These are phyloP conservation scores for Colletotrichum cuscutae DNA, from an alignment of 2,329 filamentous ascomycete species.

Conservation along the genomic window DNA sequence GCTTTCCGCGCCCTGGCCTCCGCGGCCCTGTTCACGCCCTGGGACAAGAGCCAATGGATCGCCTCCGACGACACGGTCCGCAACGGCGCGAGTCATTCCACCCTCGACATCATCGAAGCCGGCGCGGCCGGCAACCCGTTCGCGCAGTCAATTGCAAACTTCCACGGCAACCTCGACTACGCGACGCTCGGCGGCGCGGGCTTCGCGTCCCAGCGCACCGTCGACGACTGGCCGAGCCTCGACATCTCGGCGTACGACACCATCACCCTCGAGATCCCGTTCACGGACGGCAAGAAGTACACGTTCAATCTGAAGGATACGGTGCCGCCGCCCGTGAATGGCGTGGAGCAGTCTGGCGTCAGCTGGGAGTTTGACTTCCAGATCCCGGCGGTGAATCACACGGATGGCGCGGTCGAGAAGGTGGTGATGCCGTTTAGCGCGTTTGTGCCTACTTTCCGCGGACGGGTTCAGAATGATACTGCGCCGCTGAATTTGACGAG, in stretches of 20 bases:
- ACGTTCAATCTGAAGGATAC: constrained; percentile 81
- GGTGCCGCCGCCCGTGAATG: constrained; percentile 67
- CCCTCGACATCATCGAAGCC: constrained; percentile 48
- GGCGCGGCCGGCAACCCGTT: constrained; percentile 36
- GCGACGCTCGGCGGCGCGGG: constrained; percentile 81
- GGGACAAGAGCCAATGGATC: constrained; percentile 71
- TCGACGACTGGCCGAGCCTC: constrained; percentile 65
- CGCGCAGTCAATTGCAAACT: constrained; percentile 56
- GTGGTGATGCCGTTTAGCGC: constrained; percentile 71
- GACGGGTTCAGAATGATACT: constrained; percentile 70
- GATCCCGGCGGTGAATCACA: constrained; percentile 32
- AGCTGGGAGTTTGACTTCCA: constrained; percentile 80
- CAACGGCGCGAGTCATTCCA: constrained; percentile 72
- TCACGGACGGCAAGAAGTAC: constrained; percentile 73
- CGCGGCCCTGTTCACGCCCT: constrained; percentile 55
- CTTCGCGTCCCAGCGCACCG: constrained; percentile 82
- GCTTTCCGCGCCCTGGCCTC: constrained; percentile 11
- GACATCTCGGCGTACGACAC: constrained; percentile 73
- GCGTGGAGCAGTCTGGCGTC: constrained; percentile 74
- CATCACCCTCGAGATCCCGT: constrained; percentile 62
- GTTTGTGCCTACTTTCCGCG: constrained; percentile 79
- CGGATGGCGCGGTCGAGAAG: constrained; percentile 41
- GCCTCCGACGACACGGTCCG: constrained; percentile 81
- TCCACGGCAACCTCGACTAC: constrained; percentile 78
- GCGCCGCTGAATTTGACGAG: constrained; percentile 65